Conservation (phyloP, 2,329 filamentous ascomycete species). For the Epichloe baconii region DNA sequence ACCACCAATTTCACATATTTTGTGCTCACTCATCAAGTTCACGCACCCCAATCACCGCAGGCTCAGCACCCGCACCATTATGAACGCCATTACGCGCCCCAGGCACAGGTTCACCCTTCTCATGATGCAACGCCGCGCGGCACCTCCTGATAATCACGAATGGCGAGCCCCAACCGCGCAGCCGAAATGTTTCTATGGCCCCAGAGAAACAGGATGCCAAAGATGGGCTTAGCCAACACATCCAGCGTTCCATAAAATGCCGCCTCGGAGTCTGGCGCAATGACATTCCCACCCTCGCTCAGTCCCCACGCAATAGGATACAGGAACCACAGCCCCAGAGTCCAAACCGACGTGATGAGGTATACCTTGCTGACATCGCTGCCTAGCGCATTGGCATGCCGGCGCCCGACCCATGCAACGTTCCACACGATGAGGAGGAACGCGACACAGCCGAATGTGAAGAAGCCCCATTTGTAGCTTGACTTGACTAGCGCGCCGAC, state of each 20-base stretch:
- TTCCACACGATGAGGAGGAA: constrained; percentile 14
- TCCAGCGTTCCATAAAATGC: constrained; percentile 58
- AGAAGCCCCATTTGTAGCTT: constrained; percentile 47
- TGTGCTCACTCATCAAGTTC: background rate
- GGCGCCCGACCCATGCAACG: constrained; percentile 25
- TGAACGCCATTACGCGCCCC: background rate
- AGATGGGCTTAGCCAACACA: constrained; percentile 49
- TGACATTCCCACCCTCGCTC: constrained; percentile 37
- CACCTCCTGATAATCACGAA: constrained; percentile 22
- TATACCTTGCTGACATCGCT: constrained; percentile 39
- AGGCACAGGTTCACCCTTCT: background rate
- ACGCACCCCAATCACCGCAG: background rate
- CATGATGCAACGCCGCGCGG: background rate
- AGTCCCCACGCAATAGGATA: constrained; percentile 42
- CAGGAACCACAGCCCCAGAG: constrained; percentile 34
- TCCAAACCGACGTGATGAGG: constrained; percentile 13
- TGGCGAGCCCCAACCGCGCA: constrained; percentile 36
- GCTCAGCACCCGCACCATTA: background rate
- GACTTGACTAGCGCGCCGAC: constrained; percentile 6
- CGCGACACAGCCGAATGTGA: constrained; percentile 33
- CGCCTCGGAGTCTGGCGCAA: constrained; percentile 51
- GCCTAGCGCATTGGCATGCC: constrained; percentile 42
- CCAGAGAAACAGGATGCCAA: constrained; percentile 46
- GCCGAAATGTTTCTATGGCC: constrained; percentile 51
- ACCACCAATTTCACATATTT: no score